Percentiles rank a stretch among this genome's conserved stretches.
phyloP scores from a whole-genome alignment of 441 rosid species.

The Bruguiera hainesii region DNA sequence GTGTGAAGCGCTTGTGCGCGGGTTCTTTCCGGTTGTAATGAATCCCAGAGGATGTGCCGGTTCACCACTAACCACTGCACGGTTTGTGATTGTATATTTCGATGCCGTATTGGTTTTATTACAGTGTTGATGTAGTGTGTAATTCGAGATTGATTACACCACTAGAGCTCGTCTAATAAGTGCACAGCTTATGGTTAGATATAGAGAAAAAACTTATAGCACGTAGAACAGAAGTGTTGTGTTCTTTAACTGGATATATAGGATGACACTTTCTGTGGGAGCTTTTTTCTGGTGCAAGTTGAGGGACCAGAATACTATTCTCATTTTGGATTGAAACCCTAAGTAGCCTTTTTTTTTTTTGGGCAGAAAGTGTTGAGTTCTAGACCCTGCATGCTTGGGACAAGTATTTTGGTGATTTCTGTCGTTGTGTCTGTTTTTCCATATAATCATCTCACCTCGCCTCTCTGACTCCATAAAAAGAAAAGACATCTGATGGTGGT shows the following conservation, averaged over 20 bases:
- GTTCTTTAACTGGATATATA: not conserved
- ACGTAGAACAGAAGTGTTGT: not conserved
- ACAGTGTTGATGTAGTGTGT: not conserved
- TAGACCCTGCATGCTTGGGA: too few relatives aligned
- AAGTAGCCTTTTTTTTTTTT: too few relatives aligned
- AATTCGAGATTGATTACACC: not conserved
- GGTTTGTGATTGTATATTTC: slow-evolving; percentile 40
- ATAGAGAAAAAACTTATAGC: not conserved
- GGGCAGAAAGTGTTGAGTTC: too few relatives aligned
- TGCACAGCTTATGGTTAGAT: not conserved
- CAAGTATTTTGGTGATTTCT: too few relatives aligned
- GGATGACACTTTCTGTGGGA: not conserved
- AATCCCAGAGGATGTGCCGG: slow-evolving; percentile 98
- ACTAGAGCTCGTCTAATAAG: not conserved
- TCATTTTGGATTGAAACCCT: too few relatives aligned
- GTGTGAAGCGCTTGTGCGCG: slow-evolving; percentile 53
- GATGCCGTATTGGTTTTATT: not conserved
- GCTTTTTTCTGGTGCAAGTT: not conserved
- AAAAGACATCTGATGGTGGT: not conserved
- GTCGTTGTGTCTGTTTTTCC: too few relatives aligned
- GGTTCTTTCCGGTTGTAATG: slow-evolving; percentile 89
- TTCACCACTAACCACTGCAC: slow-evolving; percentile 85
- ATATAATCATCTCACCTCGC: too few relatives aligned
- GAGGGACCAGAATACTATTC: too few relatives aligned
- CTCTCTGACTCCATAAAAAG: too few relatives aligned